Evolutionary conservation across 306 rosid species (phyloP), one percentile per base, ranked within the genome.

Genomic region (Cicer chorassanicum): DNA sequence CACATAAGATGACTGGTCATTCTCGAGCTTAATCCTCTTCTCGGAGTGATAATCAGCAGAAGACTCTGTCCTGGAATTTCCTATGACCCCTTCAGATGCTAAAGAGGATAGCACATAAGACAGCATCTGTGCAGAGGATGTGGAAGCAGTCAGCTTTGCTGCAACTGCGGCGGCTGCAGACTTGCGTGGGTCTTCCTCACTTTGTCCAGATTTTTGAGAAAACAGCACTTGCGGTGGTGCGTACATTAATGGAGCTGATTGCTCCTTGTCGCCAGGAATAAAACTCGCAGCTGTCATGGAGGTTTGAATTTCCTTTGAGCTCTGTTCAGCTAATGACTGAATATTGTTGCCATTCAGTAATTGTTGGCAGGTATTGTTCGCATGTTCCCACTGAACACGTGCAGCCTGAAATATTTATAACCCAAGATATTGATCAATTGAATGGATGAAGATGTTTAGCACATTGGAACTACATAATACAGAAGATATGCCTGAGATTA

Each of bases 81-180:
- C 84, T 19, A 94, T 87, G 68, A 94, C 93, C 8, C 99, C 96
- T 85, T 94, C 99, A 11, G 99, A 94, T 44, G 99, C 98, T 60
- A 94, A 78, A 41, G 99, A 92, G 70, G 99, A 94, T 21, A 94
- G 86, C 83, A 92, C 99, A 78, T 82, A 94, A 16, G 99, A 88
- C 65, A 94, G 92, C 99, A 94, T 90, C 83, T 94, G 89, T 11
- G 88, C 97, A 0, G 99, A 94, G 77, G 97, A 92, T 38, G 97
- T 92, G 2, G 99, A 94, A 15, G 97, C 97, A 1, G 99, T 89
- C 57, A 94, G 88, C 83, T 94, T 92, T 14, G 99, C 99, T 6
- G 99, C 99, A 80, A 94, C 96, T 12, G 98, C 99, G 39, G 99
- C 99, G 34, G 99, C 99, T 10, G 98, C 99, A 65, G 99, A 91